Percentiles rank a stretch among this genome's conserved stretches.
Evolutionary conservation across 768 basidiomycete species (phyloP).

Genomic region (Chalciporus piperatus): DNA sequence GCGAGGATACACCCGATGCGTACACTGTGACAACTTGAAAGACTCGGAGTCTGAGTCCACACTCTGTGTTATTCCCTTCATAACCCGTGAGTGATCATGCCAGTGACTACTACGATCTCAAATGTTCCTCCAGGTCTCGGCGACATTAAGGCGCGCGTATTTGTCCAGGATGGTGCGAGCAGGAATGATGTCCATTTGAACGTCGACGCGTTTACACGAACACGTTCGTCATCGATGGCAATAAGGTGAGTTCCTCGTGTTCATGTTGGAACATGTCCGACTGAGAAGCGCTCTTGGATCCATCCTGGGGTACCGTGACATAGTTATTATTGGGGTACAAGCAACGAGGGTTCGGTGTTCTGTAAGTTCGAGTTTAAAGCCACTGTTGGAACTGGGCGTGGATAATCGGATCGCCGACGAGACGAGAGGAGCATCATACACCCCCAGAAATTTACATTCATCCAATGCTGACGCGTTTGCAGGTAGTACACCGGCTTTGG

Average conservation of each 20-base stretch:
- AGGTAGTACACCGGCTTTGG: slow-evolving; percentile 91
- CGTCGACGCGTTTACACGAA: slow-evolving; percentile 59
- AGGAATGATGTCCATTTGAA: slow-evolving; percentile 47
- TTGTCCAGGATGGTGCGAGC: slow-evolving; percentile 36
- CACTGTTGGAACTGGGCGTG: too few species aligned
- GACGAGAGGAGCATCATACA: too few species aligned
- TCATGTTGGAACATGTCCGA: too few species aligned
- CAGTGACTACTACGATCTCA: neutral
- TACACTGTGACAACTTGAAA: too few species aligned
- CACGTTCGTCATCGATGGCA: slow-evolving; percentile 58
- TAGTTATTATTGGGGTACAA: slow-evolving; percentile 76
- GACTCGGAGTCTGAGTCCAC: too few species aligned
- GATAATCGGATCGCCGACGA: neutral
- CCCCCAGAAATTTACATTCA: too few species aligned
- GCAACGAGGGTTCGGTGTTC: slow-evolving; percentile 72
- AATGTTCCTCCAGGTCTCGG: slow-evolving; percentile 43
- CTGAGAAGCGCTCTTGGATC: too few species aligned
- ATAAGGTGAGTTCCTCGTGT: slow-evolving; percentile 37
- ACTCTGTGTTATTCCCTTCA: neutral
- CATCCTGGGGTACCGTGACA: slow-evolving; percentile 42
- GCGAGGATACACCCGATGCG: neutral
- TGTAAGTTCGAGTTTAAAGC: slow-evolving; percentile 45
- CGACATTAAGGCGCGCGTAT: slow-evolving; percentile 23
- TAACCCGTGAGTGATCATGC: slow-evolving; percentile 9
- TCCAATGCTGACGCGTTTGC: neutral